Evolutionary conservation across 2,329 filamentous ascomycete genomes (phyloP).

Genomic region (Fusarium phyllophilum): DNA sequence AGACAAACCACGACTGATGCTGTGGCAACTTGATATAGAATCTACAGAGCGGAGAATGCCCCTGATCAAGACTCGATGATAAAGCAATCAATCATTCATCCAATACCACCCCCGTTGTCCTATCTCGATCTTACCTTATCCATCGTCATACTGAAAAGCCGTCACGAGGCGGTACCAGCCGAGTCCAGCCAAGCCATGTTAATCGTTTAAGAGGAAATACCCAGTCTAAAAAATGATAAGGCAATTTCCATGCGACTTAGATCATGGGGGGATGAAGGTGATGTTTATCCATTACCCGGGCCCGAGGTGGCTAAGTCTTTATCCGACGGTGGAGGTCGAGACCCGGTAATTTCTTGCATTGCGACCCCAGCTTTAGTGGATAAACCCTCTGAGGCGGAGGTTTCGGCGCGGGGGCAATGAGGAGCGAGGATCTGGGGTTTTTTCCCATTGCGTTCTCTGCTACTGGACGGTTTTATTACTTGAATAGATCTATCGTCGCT

Average conservation of each 20-base stretch:
- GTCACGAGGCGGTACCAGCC: constrained; percentile 22
- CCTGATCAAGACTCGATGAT: constrained; percentile 1
- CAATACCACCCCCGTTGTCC: neutral
- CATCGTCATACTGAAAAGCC: neutral
- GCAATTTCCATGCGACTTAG: constrained; percentile 7
- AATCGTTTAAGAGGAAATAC: neutral
- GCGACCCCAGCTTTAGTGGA: constrained; percentile 3
- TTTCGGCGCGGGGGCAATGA: neutral
- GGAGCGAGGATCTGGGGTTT: neutral
- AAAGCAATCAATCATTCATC: constrained; percentile 13
- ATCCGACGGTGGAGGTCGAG: constrained; percentile 11
- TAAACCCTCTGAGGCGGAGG: constrained; percentile 30
- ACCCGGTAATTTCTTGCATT: constrained; percentile 12
- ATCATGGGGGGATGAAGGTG: constrained; percentile 3
- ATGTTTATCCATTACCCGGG: constrained; percentile 18
- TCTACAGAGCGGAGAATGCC: constrained; percentile 11
- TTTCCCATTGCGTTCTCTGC: constrained; percentile 9
- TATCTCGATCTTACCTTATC: neutral
- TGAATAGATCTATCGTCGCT: constrained; percentile 10
- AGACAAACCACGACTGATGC: constrained; percentile 6
- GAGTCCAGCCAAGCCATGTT: neutral
- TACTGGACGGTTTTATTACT: constrained; percentile 27
- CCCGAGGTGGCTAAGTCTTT: constrained; percentile 30
- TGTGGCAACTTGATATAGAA: constrained; percentile 27
- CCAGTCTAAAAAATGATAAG: neutral